phyloP scores from a whole-genome alignment of 306 rosid genomes.

The Corylus avellana region DNA sequence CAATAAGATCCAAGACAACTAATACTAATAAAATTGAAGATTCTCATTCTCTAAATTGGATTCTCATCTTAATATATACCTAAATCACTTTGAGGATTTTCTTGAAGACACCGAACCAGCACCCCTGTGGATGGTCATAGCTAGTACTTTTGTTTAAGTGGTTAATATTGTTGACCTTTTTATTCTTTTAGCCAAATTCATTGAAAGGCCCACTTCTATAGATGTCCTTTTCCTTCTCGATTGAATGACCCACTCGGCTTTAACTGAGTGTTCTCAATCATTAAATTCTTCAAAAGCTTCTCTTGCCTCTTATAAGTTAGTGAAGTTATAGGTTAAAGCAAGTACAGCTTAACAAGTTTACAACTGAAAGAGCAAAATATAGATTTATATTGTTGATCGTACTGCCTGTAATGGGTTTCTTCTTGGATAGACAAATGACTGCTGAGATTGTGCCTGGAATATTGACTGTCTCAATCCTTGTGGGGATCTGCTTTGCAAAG shows the following conservation, averaged over 20 bases:
- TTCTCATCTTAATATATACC: too few relatives aligned
- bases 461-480: constrained; percentile 20
- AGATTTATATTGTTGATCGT: background rate
- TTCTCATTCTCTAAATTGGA: too few relatives aligned
- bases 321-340: background rate
- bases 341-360: background rate
- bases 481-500: constrained; percentile 36
- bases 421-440: constrained; percentile 24
- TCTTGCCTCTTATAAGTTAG: background rate
- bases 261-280: background rate
- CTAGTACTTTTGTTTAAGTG: background rate
- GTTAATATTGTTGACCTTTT: background rate
- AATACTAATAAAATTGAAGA: too few relatives aligned
- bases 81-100: too few relatives aligned
- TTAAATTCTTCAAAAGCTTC: background rate
- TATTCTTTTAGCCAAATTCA: background rate
- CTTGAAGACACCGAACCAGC: too few relatives aligned
- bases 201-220: background rate
- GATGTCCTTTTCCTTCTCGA: background rate
- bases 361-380: background rate
- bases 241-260: background rate
- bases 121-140: background rate
- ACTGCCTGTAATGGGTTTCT: constrained; percentile 35
- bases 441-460: constrained; percentile 18
- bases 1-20: too few relatives aligned